Conservation (phyloP, 129 eudicot species). For the Dittrichia graveolens region DNA sequence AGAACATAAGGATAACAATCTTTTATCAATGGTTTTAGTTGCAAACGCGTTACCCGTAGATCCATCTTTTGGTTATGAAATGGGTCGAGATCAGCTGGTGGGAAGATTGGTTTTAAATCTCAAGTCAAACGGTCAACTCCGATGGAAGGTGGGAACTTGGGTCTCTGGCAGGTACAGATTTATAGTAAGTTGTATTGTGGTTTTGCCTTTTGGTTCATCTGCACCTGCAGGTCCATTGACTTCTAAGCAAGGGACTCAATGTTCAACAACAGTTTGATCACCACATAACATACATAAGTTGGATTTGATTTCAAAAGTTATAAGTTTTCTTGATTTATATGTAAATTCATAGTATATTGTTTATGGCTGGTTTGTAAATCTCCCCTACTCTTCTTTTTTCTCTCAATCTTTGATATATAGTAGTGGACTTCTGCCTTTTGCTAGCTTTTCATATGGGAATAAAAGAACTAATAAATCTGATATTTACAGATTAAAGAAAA, state of each 20-base stretch:
- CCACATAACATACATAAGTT: slow-evolving; percentile 23
- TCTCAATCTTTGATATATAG: slow-evolving; percentile 3
- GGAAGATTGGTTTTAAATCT: slow-evolving; percentile 58
- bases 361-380: slow-evolving; percentile 25
- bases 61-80: slow-evolving; percentile 62
- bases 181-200: slow-evolving; percentile 60
- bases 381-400: slow-evolving; percentile 1
- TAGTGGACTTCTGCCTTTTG: slow-evolving; percentile 23
- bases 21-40: slow-evolving; percentile 49
- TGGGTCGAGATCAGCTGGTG: slow-evolving; percentile 54
- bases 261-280: slow-evolving; percentile 54
- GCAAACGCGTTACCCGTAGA: slow-evolving; percentile 65
- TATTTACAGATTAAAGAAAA: slow-evolving; percentile 7
- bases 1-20: slow-evolving; percentile 54
- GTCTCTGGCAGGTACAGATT: slow-evolving; percentile 71
- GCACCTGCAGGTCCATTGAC: slow-evolving; percentile 59
- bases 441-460: slow-evolving; percentile 14
- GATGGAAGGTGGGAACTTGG: slow-evolving; percentile 87
- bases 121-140: slow-evolving; percentile 60
- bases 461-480: slow-evolving; percentile 7
- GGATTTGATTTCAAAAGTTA: slow-evolving; percentile 7
- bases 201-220: slow-evolving; percentile 60
- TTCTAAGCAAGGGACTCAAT: slow-evolving; percentile 62
- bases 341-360: slow-evolving; percentile 19
- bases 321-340: slow-evolving; percentile 24